Evolutionary conservation across 129 eudicot genomes (phyloP).

Genomic region (Glebionis coronaria): DNA sequence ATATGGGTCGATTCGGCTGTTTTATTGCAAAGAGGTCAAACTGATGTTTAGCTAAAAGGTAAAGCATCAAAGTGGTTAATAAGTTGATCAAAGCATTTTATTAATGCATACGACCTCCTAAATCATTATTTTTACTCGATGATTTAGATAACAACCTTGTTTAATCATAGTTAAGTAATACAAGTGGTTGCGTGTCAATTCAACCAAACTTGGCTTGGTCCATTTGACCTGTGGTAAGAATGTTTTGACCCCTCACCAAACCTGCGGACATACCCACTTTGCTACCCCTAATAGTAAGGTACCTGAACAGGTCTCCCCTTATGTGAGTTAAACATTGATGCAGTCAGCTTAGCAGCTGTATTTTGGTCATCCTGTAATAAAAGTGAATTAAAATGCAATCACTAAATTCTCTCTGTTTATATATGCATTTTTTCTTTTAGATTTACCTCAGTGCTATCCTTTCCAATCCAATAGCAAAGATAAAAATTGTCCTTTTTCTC

Average conservation of each 20-base stretch:
- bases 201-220: neutral
- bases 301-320: constrained; percentile 93
- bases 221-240: neutral
- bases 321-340: constrained; percentile 81
- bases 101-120: neutral
- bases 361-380: constrained; percentile 70
- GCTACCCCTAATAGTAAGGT: constrained; percentile 9
- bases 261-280: neutral
- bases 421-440: neutral
- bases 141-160: neutral
- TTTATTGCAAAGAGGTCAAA: constrained; percentile 3
- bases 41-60: neutral
- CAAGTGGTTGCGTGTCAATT: neutral
- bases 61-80: neutral
- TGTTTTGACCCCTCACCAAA: neutral
- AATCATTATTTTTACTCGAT: neutral
- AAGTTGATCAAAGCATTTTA: neutral
- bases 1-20: constrained; percentile 3
- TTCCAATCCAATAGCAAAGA: constrained; percentile 95
- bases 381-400: constrained; percentile 12
- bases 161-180: neutral
- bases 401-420: constrained; percentile 7
- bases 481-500: constrained; percentile 90
- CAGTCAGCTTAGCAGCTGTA: constrained; percentile 67
- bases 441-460: constrained; percentile 91